phyloP scores from a whole-genome alignment of 306 rosid genomes.

The Pterocarpus santalinus region DNA sequence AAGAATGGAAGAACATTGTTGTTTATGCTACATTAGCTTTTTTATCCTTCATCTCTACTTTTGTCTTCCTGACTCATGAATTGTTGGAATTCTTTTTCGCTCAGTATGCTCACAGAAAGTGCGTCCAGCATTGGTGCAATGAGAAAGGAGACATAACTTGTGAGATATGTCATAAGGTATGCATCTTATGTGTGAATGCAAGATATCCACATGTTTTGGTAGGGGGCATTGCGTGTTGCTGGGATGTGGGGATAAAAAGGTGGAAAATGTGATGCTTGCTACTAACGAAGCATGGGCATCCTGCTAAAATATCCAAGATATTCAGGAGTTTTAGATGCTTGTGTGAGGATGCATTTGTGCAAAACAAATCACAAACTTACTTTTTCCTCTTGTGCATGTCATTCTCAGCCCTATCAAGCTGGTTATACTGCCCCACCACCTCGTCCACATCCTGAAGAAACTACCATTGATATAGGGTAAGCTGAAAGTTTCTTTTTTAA shows the following conservation, averaged over 20 bases:
- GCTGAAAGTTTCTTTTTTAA: slow-evolving; percentile 26
- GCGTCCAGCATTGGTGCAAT: slow-evolving; percentile 92
- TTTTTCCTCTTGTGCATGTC: slow-evolving; percentile 3
- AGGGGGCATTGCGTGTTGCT: background rate
- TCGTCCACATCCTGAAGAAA: slow-evolving; percentile 74
- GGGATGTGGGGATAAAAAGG: background rate
- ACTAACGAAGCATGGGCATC: background rate
- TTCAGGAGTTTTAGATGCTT: background rate
- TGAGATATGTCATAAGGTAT: slow-evolving; percentile 93
- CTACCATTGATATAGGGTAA: slow-evolving; percentile 85
- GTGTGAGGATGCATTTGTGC: background rate
- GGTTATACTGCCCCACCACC: slow-evolving; percentile 87
- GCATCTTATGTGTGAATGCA: background rate
- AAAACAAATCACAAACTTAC: background rate
- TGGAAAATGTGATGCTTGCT: background rate
- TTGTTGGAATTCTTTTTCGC: background rate
- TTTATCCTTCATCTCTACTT: background rate
- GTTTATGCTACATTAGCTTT: background rate
- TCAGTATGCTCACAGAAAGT: slow-evolving; percentile 94
- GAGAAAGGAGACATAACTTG: slow-evolving; percentile 93
- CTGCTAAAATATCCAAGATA: background rate
- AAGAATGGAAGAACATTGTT: slow-evolving; percentile 12
- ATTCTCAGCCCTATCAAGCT: slow-evolving; percentile 72
- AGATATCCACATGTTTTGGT: background rate
- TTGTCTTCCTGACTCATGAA: background rate